Evolutionary conservation across 2,329 filamentous ascomycete species (phyloP), one percentile per base, ranked within the genome.

Genomic region (Chalaropsis ovoidea): DNA sequence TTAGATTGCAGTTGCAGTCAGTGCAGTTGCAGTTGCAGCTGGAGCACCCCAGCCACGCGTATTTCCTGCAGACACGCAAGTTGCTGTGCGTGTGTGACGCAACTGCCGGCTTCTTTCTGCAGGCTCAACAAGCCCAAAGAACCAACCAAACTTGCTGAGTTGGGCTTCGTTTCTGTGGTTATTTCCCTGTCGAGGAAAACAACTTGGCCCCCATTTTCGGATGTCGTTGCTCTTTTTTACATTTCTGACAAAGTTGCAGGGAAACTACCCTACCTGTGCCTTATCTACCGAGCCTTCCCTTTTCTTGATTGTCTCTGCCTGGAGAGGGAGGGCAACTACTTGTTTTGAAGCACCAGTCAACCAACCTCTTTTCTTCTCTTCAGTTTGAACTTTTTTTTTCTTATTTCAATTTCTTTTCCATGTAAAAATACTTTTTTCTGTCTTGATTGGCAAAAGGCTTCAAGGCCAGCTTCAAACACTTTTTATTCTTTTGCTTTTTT

Each of bases 61-160:
- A 52, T 52, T 52, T 52, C 24, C 22, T 52, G 3, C 19, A 10
- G 35, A 27, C 10, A 52, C 24, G 47, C 45, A 49, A 42, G 56
- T n/a, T 61, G 56, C 56, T 41, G 3, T 43, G 58, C 39, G 35
- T 39, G 58, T 42, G 35, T 19, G 35, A 42, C 58, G 39, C 41
- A 42, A 39, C 58, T 61, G 56, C 56, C 31, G 39, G 27, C 35
- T 61, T 60, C 31, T 31, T 31, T 31, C 31, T 60, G 31, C n/a
- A 49, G 45, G 43, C n/a, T 60, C 35, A 39, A 10, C 35, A 7
- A 35, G 31, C 31, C 31, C 31, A 35, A 35, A 7, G 31, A 35
- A 7, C 31, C 7, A 56, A 5, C 15, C 22, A n/a, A n/a, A n/a
- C n/a, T n/a, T 31, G 24, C 27, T 39, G 24, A n/a, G 17, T 39